These are phyloP conservation scores for Adansonia madagascariensis DNA, from an alignment of 441 rosid species.

Conservation along the genomic window DNA sequence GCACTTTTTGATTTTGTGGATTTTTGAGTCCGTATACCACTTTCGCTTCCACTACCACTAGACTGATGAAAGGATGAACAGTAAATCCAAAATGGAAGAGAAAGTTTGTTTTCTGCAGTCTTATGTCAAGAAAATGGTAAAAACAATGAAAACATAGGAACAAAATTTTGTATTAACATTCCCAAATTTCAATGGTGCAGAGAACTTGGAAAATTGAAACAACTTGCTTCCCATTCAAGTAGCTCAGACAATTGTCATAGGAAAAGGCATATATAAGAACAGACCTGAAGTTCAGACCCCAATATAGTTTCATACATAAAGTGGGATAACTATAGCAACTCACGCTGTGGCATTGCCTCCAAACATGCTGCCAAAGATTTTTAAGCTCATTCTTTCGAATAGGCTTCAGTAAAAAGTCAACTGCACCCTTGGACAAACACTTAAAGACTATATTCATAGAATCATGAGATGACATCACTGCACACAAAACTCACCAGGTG, in stretches of 20 bases:
- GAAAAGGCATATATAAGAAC: slow-evolving; percentile 26
- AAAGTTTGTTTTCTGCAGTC: slow-evolving; percentile 19
- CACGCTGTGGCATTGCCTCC: slow-evolving; percentile 62
- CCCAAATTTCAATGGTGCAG: background rate
- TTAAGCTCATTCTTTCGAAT: slow-evolving; percentile 65
- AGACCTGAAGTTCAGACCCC: slow-evolving; percentile 34
- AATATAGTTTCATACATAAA: slow-evolving; percentile 27
- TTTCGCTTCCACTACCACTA: slow-evolving; percentile 55
- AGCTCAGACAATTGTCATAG: slow-evolving; percentile 14
- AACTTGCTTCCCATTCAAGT: slow-evolving; percentile 14
- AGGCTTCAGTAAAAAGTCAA: slow-evolving; percentile 57
- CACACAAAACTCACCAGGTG: slow-evolving; percentile 37
- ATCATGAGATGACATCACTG: slow-evolving; percentile 63
- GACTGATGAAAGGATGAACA: slow-evolving; percentile 45
- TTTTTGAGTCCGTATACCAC: slow-evolving; percentile 42
- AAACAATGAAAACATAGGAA: slow-evolving; percentile 15
- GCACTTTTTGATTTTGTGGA: slow-evolving; percentile 41
- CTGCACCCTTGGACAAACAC: slow-evolving; percentile 58
- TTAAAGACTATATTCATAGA: slow-evolving; percentile 54
- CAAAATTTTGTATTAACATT: slow-evolving; percentile 1
- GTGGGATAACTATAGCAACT: slow-evolving; percentile 39
- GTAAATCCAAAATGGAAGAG: slow-evolving; percentile 28
- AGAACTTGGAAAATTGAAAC: slow-evolving; percentile 12
- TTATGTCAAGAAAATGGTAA: slow-evolving; percentile 17
- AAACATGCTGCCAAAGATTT: slow-evolving; percentile 66